Conservation (phyloP, 2,329 filamentous ascomycete genomes). For the Ceratocystis alfenasii region DNA sequence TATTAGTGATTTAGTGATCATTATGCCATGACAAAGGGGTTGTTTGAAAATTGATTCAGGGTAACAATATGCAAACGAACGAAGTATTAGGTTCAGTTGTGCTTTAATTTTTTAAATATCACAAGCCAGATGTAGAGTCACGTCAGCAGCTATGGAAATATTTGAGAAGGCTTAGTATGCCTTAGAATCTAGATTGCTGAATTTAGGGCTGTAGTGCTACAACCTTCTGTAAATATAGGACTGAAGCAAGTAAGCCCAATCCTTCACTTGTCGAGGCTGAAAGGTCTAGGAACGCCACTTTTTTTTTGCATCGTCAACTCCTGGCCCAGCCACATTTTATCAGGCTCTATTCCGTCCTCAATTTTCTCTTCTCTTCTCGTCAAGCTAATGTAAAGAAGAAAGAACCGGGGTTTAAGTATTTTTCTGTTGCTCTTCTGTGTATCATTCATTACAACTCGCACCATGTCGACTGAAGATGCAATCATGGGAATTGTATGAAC, state of each 20-base stretch:
- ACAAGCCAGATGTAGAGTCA: background rate
- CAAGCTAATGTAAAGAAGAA: background rate
- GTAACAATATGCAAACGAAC: background rate
- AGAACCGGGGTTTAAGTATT: slow-evolving; percentile 11
- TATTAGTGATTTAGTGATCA: background rate
- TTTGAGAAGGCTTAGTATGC: background rate
- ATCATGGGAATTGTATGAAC: slow-evolving; percentile 43
- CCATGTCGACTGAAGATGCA: slow-evolving; percentile 14
- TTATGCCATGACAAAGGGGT: background rate
- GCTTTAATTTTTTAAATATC: background rate
- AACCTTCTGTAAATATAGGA: background rate
- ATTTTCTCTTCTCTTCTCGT: background rate
- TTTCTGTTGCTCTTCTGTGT: background rate
- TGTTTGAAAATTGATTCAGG: background rate
- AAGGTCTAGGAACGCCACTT: background rate
- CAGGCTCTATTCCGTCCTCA: background rate
- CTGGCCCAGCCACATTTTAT: slow-evolving; percentile 1
- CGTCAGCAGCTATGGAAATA: background rate
- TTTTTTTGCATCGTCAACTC: slow-evolving; percentile 1
- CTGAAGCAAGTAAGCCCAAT: too few species aligned
- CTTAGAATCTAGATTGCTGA: background rate
- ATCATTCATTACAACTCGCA: background rate
- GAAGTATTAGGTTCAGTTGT: background rate
- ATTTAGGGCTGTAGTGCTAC: background rate
- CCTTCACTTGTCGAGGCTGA: too few species aligned